Percentiles rank a stretch among this genome's conserved stretches.
Conservation (phyloP, 805 yeast genomes). For the Candida morakotiae region DNA sequence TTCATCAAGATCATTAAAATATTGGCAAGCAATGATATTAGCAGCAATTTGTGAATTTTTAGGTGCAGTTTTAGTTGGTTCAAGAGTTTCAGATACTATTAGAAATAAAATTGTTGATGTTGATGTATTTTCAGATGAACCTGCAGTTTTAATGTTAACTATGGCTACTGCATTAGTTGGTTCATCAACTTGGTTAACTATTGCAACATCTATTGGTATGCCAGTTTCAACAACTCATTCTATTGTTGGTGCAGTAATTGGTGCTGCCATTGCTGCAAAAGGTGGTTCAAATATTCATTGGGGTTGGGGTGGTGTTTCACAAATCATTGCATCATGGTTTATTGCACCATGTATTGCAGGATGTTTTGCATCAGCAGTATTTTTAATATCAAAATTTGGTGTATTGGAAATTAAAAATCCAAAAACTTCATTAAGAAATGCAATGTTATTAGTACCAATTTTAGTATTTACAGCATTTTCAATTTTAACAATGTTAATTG, state of each 20-base stretch:
- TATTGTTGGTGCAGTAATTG: constrained; percentile 71
- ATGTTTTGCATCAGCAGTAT: constrained; percentile 52
- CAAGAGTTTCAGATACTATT: constrained; percentile 71
- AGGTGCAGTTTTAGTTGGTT: constrained; percentile 72
- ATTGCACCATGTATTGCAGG: constrained; percentile 75
- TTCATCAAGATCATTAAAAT: constrained; percentile 62
- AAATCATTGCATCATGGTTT: constrained; percentile 76
- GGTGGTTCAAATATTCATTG: constrained; percentile 59
- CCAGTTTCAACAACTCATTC: constrained; percentile 85
- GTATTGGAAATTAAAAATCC: constrained; percentile 57
- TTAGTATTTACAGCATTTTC: constrained; percentile 58
- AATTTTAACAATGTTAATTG: constrained; percentile 70
- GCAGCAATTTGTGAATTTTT: constrained; percentile 70
- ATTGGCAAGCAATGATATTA: constrained; percentile 73
- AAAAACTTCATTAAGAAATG: constrained; percentile 44
- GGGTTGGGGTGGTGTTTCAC: constrained; percentile 76
- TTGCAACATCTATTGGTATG: constrained; percentile 65
- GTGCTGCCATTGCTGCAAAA: constrained; percentile 69
- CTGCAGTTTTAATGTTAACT: constrained; percentile 69
- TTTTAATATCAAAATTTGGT: constrained; percentile 53
- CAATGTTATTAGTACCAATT: constrained; percentile 53
- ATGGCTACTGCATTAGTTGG: constrained; percentile 77
- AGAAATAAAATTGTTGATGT: constrained; percentile 60
- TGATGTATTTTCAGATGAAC: constrained; percentile 44
- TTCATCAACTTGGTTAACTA: constrained; percentile 63